These are phyloP conservation scores for Kregervanrija fluxuum DNA, from an alignment of 805 yeast species.

Conservation along the genomic window DNA sequence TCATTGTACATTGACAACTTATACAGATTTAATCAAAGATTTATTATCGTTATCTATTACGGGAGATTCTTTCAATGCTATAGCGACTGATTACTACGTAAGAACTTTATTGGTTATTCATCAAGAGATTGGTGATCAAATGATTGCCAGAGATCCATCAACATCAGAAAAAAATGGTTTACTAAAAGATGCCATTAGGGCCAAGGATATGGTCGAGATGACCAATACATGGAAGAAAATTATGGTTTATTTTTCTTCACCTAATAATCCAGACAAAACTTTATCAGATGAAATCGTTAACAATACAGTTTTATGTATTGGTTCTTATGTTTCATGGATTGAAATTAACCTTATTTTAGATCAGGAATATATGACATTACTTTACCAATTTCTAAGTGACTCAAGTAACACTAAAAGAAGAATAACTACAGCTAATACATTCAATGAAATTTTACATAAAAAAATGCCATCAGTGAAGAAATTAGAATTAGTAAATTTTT, in stretches of 20 bases:
- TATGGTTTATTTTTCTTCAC: slow-evolving; percentile 31
- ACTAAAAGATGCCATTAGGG: slow-evolving; percentile 78
- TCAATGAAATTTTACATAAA: slow-evolving; percentile 47
- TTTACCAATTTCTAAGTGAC: slow-evolving; percentile 47
- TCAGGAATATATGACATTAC: slow-evolving; percentile 45
- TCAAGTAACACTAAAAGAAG: slow-evolving; percentile 35
- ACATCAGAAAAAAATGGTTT: slow-evolving; percentile 56
- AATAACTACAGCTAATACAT: slow-evolving; percentile 49
- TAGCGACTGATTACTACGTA: slow-evolving; percentile 63
- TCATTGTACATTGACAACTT: slow-evolving; percentile 37
- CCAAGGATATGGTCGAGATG: slow-evolving; percentile 61
- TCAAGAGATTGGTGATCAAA: slow-evolving; percentile 88
- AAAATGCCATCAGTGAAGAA: slow-evolving; percentile 52
- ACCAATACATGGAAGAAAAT: slow-evolving; percentile 63
- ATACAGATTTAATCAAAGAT: slow-evolving; percentile 47
- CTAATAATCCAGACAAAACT: slow-evolving; percentile 14
- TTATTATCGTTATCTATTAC: slow-evolving; percentile 32
- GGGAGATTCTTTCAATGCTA: slow-evolving; percentile 27
- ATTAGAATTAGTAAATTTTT: slow-evolving; percentile 57
- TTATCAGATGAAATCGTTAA: slow-evolving; percentile 42
- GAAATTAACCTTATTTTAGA: slow-evolving; percentile 69
- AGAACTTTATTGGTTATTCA: slow-evolving; percentile 73
- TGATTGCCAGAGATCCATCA: slow-evolving; percentile 62
- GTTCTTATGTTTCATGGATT: slow-evolving; percentile 90
- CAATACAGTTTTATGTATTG: slow-evolving; percentile 58